Percentiles rank a stretch among this genome's conserved stretches.
Evolutionary conservation across 495 filamentous ascomycete genomes (phyloP).

Genomic region (Xylaria longipes): DNA sequence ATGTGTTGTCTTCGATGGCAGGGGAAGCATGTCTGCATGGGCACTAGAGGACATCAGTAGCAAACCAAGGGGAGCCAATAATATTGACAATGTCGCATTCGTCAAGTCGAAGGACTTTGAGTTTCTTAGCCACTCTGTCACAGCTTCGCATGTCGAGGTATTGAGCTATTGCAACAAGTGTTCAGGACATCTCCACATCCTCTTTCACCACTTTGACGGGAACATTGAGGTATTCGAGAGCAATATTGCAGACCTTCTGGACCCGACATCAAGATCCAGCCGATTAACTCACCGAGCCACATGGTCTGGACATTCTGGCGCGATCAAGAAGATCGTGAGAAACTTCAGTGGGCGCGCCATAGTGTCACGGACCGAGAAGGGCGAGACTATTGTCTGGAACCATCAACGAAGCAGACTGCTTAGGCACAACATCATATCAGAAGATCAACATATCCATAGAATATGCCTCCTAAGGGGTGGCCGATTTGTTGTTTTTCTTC

Average conservation of each 20-base stretch:
- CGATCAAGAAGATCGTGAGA: constrained; percentile 83
- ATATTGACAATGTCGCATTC: constrained; percentile 89
- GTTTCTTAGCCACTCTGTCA: constrained; percentile 56
- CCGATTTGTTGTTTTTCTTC: constrained; percentile 80
- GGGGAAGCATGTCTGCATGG: constrained; percentile 92
- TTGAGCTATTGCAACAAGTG: constrained; percentile 71
- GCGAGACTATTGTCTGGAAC: constrained; percentile 84
- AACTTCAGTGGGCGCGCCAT: constrained; percentile 81
- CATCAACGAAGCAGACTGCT: constrained; percentile 66
- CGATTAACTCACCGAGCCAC: constrained; percentile 64
- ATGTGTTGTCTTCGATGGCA: constrained; percentile 81
- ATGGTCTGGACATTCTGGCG: constrained; percentile 85
- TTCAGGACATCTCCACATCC: constrained; percentile 70
- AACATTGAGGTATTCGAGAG: constrained; percentile 81
- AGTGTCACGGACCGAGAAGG: constrained; percentile 78
- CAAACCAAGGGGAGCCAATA: constrained; percentile 68
- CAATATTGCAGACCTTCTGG: constrained; percentile 80
- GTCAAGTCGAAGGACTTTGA: constrained; percentile 68
- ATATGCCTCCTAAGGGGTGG: constrained; percentile 78
- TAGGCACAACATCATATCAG: constrained; percentile 73
- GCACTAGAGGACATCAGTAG: constrained; percentile 88
- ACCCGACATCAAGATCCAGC: constrained; percentile 68
- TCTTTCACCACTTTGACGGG: constrained; percentile 89
- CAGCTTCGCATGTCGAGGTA: constrained; percentile 65
- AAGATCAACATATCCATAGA: constrained; percentile 78